Conservation (phyloP, 2,329 filamentous ascomycete genomes). For the Cladosporium sphaerospermum region DNA sequence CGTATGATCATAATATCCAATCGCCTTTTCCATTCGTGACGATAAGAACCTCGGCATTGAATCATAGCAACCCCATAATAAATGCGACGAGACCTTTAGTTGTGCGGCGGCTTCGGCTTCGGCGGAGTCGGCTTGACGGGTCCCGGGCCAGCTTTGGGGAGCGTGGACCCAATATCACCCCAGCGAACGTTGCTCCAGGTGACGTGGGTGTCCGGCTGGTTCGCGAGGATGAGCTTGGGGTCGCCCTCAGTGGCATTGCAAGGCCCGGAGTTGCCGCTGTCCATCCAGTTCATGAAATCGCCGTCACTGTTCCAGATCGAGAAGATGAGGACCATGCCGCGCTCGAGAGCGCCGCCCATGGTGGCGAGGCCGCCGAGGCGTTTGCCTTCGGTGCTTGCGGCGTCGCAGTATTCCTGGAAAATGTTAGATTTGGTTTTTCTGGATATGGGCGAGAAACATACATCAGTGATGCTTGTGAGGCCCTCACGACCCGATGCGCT, state of each 20-base stretch:
- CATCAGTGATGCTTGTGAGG: constrained; percentile 1
- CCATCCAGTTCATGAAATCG: constrained; percentile 67
- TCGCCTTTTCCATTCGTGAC: too few relatives aligned
- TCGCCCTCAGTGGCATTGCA: constrained; percentile 50
- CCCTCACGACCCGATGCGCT: not conserved
- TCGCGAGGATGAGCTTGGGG: constrained; percentile 36
- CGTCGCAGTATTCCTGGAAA: constrained; percentile 6
- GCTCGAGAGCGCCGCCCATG: constrained; percentile 49
- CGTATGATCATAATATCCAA: too few relatives aligned
- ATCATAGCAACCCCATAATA: too few relatives aligned
- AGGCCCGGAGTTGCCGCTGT: constrained; percentile 48
- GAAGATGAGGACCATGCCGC: constrained; percentile 59
- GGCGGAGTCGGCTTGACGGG: too few relatives aligned
- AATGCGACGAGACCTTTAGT: too few relatives aligned
- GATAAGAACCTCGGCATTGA: too few relatives aligned
- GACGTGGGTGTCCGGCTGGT: constrained; percentile 40
- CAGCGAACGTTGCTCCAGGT: constrained; percentile 53
- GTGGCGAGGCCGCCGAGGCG: constrained; percentile 44
- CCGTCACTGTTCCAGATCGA: constrained; percentile 59
- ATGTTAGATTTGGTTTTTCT: not conserved
- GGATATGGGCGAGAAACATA: not conserved
- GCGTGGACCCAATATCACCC: constrained; percentile 53
- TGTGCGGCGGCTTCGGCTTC: too few relatives aligned
- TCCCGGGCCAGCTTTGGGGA: not conserved
- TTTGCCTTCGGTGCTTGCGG: not conserved